Conservation (phyloP, 73 alveolate genomes). For the Tetrahymena elliotti region DNA sequence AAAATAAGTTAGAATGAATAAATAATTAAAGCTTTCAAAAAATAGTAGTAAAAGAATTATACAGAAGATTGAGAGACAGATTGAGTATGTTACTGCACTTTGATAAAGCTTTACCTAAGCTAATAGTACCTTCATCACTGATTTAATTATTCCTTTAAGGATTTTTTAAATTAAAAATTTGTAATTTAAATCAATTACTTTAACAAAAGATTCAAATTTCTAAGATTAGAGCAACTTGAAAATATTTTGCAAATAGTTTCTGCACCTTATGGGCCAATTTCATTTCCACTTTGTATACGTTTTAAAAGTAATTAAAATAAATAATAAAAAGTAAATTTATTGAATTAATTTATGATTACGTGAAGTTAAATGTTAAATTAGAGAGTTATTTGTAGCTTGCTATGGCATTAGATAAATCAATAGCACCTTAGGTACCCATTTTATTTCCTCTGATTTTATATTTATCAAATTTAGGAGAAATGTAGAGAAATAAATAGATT, state of each 20-base stretch:
- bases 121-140: background rate
- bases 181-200: too few relatives aligned
- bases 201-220: background rate
- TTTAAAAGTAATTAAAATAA: too few relatives aligned
- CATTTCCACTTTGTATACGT: background rate
- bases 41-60: too few relatives aligned
- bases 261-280: background rate
- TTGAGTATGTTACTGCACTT: background rate
- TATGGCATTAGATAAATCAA: too few relatives aligned
- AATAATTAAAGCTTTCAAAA: too few relatives aligned
- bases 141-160: background rate
- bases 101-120: background rate
- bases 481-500: too few relatives aligned
- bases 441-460: background rate
- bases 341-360: background rate
- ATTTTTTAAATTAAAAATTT: too few relatives aligned
- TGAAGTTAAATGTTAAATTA: background rate
- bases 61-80: background rate
- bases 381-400: background rate
- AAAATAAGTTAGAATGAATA: too few relatives aligned
- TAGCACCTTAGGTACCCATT: background rate
- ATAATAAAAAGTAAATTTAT: too few relatives aligned
- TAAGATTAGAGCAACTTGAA: background rate
- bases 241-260: background rate
- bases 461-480: too few relatives aligned